A percentile compares a stretch with the other conserved stretches of the same genome.
These are phyloP conservation scores for Aspergillus saccharolyticus DNA, from an alignment of 495 filamentous ascomycete species.

Conservation along the genomic window DNA sequence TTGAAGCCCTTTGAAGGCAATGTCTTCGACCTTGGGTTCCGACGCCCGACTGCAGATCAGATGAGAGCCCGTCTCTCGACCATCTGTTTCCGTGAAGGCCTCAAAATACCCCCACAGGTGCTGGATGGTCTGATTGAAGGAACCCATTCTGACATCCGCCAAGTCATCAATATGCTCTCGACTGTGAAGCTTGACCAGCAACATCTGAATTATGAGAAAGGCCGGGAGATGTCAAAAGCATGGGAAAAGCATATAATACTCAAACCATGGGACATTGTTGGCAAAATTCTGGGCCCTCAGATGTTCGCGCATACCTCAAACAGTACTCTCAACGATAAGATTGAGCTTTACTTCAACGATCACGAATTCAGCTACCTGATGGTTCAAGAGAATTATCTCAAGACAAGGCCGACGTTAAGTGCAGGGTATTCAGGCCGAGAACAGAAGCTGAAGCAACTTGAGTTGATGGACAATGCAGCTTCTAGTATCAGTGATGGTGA, in stretches of 20 bases:
- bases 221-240: conserved; percentile 88
- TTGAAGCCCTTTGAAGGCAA: conserved; percentile 90
- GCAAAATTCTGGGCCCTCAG: conserved; percentile 82
- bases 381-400: conserved; percentile 97
- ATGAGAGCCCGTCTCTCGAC: conserved; percentile 87
- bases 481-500: conserved; percentile 97
- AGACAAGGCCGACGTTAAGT: conserved; percentile 64
- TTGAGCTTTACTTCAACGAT: conserved; percentile 98
- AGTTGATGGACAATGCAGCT: conserved; percentile 80
- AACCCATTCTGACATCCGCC: conserved; percentile 89
- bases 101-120: conserved; percentile 82
- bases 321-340: conserved; percentile 89
- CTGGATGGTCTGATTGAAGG: conserved; percentile 94
- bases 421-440: conserved; percentile 56
- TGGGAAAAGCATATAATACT: conserved; percentile 98
- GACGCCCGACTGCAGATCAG: conserved; percentile 80
- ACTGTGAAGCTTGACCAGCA: conserved; percentile 83
- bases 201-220: conserved; percentile 72
- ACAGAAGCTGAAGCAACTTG: conserved; percentile 70
- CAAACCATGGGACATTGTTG: conserved; percentile 96
- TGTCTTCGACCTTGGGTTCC: conserved; percentile 80
- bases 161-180: conserved; percentile 98
- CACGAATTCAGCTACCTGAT: conserved; percentile 95
- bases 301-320: conserved; percentile 80
- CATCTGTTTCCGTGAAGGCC: conserved; percentile 84